phyloP scores from a whole-genome alignment of 2,329 filamentous ascomycete species.

The Penicillium sp. region DNA sequence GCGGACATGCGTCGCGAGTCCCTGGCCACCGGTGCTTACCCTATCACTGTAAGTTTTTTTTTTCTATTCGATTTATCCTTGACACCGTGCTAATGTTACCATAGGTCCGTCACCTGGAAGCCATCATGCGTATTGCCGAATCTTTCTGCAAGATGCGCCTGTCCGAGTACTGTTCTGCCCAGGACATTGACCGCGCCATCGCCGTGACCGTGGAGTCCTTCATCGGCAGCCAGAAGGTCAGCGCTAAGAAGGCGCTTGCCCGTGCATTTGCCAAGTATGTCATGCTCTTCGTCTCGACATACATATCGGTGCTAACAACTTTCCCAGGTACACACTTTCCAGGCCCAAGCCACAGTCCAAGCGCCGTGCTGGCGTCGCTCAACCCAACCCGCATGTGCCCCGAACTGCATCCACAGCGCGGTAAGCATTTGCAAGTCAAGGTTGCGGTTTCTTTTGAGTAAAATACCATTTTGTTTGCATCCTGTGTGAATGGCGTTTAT shows the following conservation, averaged over 20 bases:
- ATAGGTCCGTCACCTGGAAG: constrained; percentile 92
- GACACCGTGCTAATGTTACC: constrained; percentile 5
- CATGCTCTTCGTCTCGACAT: constrained; percentile 27
- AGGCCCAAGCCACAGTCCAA: constrained; percentile 40
- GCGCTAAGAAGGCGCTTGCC: constrained; percentile 92
- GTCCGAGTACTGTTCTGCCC: constrained; percentile 85
- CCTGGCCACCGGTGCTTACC: constrained; percentile 89
- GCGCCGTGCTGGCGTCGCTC: constrained; percentile 35
- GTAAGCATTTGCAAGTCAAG: constrained; percentile 7
- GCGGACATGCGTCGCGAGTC: constrained; percentile 94
- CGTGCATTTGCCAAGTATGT: constrained; percentile 96
- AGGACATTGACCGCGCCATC: constrained; percentile 95
- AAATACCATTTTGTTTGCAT: constrained; percentile 28
- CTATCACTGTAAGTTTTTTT: constrained; percentile 74
- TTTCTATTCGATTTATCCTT: not conserved
- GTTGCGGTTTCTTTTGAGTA: constrained; percentile 15
- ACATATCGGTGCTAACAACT: constrained; percentile 9
- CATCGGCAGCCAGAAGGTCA: constrained; percentile 92
- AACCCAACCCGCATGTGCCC: constrained; percentile 28
- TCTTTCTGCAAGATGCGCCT: constrained; percentile 96
- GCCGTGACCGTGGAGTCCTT: constrained; percentile 95
- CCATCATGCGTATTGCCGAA: constrained; percentile 92
- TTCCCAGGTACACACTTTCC: constrained; percentile 36
- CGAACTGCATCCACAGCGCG: constrained; percentile 13
- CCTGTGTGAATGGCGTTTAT: constrained; percentile 14